Base-by-base conservation (phyloP, 495 filamentous ascomycete genomes). In the Penicillium pulvis region DNA sequence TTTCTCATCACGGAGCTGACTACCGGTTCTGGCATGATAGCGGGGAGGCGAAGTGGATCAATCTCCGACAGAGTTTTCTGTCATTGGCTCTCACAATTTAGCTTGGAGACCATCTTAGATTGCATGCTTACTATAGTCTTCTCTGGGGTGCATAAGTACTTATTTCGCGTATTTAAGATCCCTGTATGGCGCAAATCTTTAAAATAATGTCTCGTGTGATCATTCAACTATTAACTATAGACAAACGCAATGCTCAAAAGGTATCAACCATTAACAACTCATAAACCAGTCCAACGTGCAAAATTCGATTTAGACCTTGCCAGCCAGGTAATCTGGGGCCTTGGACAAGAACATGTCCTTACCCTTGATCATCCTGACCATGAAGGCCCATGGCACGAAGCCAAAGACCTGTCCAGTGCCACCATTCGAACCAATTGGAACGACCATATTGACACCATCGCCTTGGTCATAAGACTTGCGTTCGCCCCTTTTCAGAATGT, bases 391-490 rank as follows among this genome's bases (percentile, higher is more conserved):
- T 2, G 73, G 53, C 48, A 66, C 71, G 59, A 74, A 75, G 4
- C 67, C 67, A 43, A 78, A 79, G 8, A 83, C 51, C 65, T 83
- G 80, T 1, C 82, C 81, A 0, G 80, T 81, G 2, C 80, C 83
- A 23, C 65, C 66, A 33, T 65, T 60, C 51, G 63, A 68, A 1
- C 83, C 83, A 2, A 85, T 28, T 11, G 77, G 79, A 1, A 79
- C 73, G 11, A 70, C 66, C 64, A 77, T 73, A 60, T 70, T 56
- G 11, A 69, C 46, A 23, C 62, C 70, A 0, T 66, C 49, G 6
- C 63, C 62, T 28, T 68, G 60, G 6, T 68, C 56, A 51, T 68
- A 74, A 6, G 55, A 45, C 53, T 60, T 63, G 9, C 63, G 62
- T n/a, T 64, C 60, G 4, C 56, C 59, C 7, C 57, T 63, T 12